Conservation (phyloP, 163 green algal species). For the Prototheca wickerhamii region DNA sequence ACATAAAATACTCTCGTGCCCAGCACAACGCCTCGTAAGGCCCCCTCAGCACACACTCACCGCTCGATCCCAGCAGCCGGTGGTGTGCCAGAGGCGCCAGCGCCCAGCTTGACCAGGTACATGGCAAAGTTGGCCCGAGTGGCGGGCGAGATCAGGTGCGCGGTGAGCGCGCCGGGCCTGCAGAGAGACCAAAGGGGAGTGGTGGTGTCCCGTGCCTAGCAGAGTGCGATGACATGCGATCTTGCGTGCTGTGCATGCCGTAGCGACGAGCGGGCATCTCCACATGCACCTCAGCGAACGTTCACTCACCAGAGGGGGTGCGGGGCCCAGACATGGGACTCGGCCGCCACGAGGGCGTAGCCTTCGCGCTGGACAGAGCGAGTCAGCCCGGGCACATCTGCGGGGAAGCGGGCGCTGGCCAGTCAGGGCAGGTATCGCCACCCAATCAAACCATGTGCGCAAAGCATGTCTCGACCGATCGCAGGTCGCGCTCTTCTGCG, state of each 20-base stretch:
- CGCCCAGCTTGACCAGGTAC: conserved; percentile 65
- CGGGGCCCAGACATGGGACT: conserved; percentile 67
- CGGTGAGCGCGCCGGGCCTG: conserved; percentile 55
- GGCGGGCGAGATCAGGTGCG: conserved; percentile 76
- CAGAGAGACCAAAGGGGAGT: too few relatives aligned
- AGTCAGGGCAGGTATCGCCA: conserved; percentile 11
- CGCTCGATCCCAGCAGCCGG: conserved; percentile 45
- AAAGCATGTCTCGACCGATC: not conserved
- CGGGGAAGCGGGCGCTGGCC: not conserved
- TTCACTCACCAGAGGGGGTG: conserved; percentile 36
- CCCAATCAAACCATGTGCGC: not conserved
- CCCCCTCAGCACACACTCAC: too few relatives aligned
- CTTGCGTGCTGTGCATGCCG: too few relatives aligned
- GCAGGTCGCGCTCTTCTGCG: not conserved
- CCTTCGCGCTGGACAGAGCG: conserved; percentile 64
- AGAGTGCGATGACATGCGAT: too few relatives aligned
- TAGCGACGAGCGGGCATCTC: too few relatives aligned
- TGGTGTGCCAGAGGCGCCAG: conserved; percentile 10
- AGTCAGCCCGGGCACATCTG: conserved; percentile 87
- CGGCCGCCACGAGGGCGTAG: conserved; percentile 81
- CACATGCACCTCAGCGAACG: not conserved
- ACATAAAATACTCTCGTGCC: not conserved
- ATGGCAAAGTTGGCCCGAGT: conserved; percentile 79
- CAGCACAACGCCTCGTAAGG: too few relatives aligned
- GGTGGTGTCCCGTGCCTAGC: not conserved